Evolutionary conservation across 768 basidiomycete genomes (phyloP).

Genomic region (Lentinula guzmanii): DNA sequence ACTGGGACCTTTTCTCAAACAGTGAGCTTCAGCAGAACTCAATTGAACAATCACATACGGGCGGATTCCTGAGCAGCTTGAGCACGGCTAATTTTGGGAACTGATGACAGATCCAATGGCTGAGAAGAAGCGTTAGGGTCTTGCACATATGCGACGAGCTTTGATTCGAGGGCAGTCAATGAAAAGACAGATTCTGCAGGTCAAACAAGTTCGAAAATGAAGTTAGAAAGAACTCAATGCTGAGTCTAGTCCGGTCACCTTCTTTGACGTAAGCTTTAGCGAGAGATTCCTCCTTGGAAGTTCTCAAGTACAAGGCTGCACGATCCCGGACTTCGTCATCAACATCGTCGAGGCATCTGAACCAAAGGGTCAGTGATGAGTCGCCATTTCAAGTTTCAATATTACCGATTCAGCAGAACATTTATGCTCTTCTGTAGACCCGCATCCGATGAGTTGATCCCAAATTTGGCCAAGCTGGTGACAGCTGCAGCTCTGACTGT

Average conservation of each 20-base stretch:
- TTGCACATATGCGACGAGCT: constrained; percentile 90
- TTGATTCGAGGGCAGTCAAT: constrained; percentile 80
- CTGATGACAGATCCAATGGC: constrained; percentile 77
- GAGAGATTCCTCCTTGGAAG: constrained; percentile 72
- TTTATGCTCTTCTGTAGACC: constrained; percentile 79
- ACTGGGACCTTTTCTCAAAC: constrained; percentile 59
- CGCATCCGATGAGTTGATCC: constrained; percentile 78
- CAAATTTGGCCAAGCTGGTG: constrained; percentile 92
- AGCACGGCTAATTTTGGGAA: constrained; percentile 92
- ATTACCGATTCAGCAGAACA: constrained; percentile 20
- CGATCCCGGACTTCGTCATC: constrained; percentile 99
- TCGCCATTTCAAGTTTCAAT: not conserved
- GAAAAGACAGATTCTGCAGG: constrained; percentile 90
- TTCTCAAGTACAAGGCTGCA: constrained; percentile 88
- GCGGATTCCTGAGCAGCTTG: constrained; percentile 87
- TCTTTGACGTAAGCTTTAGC: constrained; percentile 89
- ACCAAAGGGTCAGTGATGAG: not conserved
- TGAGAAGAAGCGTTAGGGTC: constrained; percentile 64
- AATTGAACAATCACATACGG: constrained; percentile 44
- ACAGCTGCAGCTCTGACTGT: constrained; percentile 97
- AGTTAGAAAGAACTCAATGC: constrained; percentile 4
- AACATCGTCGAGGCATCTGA: constrained; percentile 92
- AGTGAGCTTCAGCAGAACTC: not conserved
- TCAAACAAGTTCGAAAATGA: not conserved
- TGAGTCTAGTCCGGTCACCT: constrained; percentile 40